A percentile compares a stretch with the other conserved stretches of the same genome.
phyloP scores from a whole-genome alignment of 2,329 filamentous ascomycete genomes.

The Sordariomycetes sp. region DNA sequence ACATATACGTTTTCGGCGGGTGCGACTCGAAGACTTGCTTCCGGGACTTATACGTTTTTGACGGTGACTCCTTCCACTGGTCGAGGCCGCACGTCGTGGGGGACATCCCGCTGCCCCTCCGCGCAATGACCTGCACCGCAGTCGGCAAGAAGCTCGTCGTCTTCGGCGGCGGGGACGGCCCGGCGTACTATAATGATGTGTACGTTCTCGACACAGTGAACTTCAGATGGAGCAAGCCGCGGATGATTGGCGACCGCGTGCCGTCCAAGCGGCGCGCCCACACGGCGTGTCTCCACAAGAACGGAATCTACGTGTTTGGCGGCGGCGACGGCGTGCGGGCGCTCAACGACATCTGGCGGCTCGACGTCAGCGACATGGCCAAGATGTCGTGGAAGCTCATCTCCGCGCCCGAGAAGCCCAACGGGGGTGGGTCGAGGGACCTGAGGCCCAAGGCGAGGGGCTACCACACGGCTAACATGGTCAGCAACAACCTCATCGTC shows the following conservation, averaged over 20 bases:
- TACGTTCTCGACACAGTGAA: constrained; percentile 63
- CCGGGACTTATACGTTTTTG: constrained; percentile 58
- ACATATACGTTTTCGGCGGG: constrained; percentile 58
- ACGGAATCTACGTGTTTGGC: constrained; percentile 62
- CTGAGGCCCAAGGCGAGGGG: constrained; percentile 51
- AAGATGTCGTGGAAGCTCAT: constrained; percentile 62
- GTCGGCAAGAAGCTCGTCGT: constrained; percentile 61
- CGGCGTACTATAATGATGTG: constrained; percentile 61
- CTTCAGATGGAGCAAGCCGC: constrained; percentile 54
- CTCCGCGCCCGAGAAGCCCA: constrained; percentile 32
- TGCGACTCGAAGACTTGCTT: constrained; percentile 58
- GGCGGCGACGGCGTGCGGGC: constrained; percentile 61
- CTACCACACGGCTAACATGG: constrained; percentile 65
- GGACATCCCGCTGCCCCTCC: constrained; percentile 52
- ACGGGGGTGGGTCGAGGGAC: constrained; percentile 16
- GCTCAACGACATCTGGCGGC: constrained; percentile 62
- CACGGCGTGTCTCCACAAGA: constrained; percentile 62
- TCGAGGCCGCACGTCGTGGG: constrained; percentile 53
- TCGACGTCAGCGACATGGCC: constrained; percentile 54
- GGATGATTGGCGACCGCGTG: constrained; percentile 43
- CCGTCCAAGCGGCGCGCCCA: constrained; percentile 56
- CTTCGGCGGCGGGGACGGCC: constrained; percentile 60
- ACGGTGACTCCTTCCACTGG: constrained; percentile 62
- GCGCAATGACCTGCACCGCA: constrained; percentile 63
- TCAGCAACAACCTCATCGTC: constrained; percentile 61